These are phyloP conservation scores for Beauveria rudraprayagi DNA, from an alignment of 2,329 filamentous ascomycete genomes.

Conservation along the genomic window DNA sequence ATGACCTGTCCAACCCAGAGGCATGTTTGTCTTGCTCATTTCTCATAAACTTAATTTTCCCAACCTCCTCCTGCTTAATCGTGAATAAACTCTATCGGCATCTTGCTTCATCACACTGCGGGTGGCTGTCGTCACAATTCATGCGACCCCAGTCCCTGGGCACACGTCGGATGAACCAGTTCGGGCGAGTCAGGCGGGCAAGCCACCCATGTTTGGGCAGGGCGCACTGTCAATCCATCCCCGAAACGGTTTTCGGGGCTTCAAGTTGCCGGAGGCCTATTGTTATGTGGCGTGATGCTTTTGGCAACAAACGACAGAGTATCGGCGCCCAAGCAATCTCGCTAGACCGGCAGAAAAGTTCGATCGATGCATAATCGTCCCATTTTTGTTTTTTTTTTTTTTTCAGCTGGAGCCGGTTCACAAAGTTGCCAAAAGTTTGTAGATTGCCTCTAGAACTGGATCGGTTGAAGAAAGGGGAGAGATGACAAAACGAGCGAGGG, in stretches of 20 bases:
- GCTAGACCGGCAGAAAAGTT: background rate
- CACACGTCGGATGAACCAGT: slow-evolving; percentile 5
- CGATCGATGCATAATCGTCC: background rate
- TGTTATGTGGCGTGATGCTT: background rate
- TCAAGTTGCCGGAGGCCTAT: background rate
- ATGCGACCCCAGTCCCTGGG: background rate
- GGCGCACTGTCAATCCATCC: background rate
- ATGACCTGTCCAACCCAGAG: background rate
- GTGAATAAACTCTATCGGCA: background rate
- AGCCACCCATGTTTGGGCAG: background rate
- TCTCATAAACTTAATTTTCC: background rate
- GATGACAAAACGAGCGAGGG: background rate
- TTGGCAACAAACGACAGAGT: background rate
- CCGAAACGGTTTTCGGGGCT: background rate
- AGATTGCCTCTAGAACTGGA: background rate
- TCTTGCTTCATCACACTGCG: background rate
- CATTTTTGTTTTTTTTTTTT: too few relatives aligned
- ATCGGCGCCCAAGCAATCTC: background rate
- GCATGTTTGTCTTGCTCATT: background rate
- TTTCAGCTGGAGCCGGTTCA: background rate
- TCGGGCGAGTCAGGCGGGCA: background rate
- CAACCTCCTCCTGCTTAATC: background rate
- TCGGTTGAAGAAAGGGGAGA: background rate
- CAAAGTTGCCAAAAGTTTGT: too few relatives aligned
- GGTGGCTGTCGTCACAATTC: background rate